Evolutionary conservation across 2,329 filamentous ascomycete genomes (phyloP).

Genomic region (Penicillium brevicompactum): DNA sequence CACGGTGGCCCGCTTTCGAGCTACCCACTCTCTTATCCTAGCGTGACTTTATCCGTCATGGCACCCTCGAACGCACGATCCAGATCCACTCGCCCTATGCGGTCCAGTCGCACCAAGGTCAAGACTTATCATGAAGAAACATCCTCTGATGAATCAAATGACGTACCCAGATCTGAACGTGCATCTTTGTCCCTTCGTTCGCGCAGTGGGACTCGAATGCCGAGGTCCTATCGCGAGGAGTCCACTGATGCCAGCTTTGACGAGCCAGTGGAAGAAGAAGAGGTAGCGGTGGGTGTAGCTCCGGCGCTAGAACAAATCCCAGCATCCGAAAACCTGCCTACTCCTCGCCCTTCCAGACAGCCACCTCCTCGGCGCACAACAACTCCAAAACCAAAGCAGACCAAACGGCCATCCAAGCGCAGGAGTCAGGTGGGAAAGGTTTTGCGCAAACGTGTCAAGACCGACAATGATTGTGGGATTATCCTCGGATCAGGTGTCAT

Average conservation of each 20-base stretch:
- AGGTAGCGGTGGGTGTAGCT: constrained; percentile 11
- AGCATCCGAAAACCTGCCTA: constrained; percentile 3
- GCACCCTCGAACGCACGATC: constrained; percentile 27
- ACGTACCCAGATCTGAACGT: constrained; percentile 14
- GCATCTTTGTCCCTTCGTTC: constrained; percentile 34
- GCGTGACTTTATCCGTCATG: constrained; percentile 27
- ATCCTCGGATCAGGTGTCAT: constrained; percentile 40
- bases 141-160: constrained; percentile 29
- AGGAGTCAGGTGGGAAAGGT: constrained; percentile 15
- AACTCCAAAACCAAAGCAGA: constrained; percentile 2
- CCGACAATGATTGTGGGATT: constrained; percentile 16
- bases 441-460: constrained; percentile 30
- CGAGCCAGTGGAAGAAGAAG: constrained; percentile 9
- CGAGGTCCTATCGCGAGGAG: constrained; percentile 37
- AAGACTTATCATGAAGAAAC: constrained; percentile 43
- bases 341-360: constrained; percentile 4
- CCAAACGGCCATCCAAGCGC: constrained; percentile 18
- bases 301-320: constrained; percentile 7
- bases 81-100: constrained; percentile 35
- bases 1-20: constrained; percentile 10
- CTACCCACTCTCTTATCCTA: constrained; percentile 11
- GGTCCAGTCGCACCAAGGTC: constrained; percentile 38
- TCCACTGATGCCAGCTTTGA: constrained; percentile 34
- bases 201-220: constrained; percentile 29
- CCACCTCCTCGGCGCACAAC: constrained; percentile 14